phyloP scores from a whole-genome alignment of 352 stramenopile genomes.

The Paralagenidium karlingii region DNA sequence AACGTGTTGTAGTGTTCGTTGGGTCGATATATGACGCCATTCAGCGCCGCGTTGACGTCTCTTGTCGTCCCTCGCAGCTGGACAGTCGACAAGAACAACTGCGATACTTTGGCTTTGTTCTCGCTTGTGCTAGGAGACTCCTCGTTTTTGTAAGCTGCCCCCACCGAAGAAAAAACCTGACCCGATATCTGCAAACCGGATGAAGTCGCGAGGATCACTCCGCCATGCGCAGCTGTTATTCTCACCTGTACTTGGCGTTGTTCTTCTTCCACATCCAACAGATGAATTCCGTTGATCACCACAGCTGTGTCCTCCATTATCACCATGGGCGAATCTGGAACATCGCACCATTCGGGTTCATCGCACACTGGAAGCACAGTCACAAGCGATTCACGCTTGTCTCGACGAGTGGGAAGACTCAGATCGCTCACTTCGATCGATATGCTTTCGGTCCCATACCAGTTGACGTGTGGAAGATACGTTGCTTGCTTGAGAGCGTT shows the following conservation, averaged over 20 bases:
- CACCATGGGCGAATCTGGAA: neutral
- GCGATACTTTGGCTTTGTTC: conserved; percentile 5
- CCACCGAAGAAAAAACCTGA: no score
- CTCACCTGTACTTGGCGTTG: conserved; percentile 18
- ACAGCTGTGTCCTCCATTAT: conserved; percentile 31
- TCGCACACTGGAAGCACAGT: conserved; percentile 38
- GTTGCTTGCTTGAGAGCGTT: conserved; percentile 24
- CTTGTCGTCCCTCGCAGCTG: conserved; percentile 13
- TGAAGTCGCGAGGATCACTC: conserved; percentile 34
- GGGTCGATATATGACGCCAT: conserved; percentile 38
- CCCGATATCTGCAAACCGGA: conserved; percentile 16
- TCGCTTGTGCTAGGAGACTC: no score
- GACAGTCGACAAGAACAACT: conserved; percentile 29
- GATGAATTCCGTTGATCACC: conserved; percentile 10
- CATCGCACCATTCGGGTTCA: conserved; percentile 16
- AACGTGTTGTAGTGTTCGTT: conserved; percentile 31
- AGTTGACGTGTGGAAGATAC: conserved; percentile 36
- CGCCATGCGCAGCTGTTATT: conserved; percentile 23
- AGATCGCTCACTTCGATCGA: conserved; percentile 12
- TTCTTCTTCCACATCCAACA: conserved; percentile 14
- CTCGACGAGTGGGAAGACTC: no score
- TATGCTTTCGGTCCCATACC: conserved; percentile 43
- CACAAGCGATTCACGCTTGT: neutral
- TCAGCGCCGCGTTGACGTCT: conserved; percentile 35
- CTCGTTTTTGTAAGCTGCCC: no score